These are phyloP conservation scores for Lunularia cruciata DNA, from an alignment of 225 moss, liverwort and hornwort genomes.

Conservation along the genomic window DNA sequence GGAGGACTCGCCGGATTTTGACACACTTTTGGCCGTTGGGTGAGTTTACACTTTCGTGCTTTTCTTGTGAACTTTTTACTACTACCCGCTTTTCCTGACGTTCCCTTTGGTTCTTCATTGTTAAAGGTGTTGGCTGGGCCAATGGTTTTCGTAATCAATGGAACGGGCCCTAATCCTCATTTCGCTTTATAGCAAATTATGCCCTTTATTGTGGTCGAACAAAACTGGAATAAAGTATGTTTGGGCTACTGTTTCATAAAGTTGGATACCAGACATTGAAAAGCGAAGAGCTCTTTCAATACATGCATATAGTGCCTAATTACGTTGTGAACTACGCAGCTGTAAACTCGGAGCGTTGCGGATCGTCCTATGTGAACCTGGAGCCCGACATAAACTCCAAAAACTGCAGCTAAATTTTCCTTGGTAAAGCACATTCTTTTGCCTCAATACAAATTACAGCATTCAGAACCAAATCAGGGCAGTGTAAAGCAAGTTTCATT, in stretches of 20 bases:
- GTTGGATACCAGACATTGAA: too few species aligned
- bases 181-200: too few species aligned
- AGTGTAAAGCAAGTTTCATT: not conserved
- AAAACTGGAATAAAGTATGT: too few species aligned
- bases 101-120: not conserved
- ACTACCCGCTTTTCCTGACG: too few species aligned
- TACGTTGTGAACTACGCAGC: conserved; percentile 35
- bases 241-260: too few species aligned
- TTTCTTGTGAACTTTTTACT: not conserved
- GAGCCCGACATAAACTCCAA: conserved; percentile 76
- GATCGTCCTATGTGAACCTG: conserved; percentile 73
- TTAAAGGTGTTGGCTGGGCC: not conserved
- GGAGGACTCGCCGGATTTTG: conserved; percentile 66
- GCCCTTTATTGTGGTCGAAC: too few species aligned
- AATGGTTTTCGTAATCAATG: too few species aligned
- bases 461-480: too few species aligned
- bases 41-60: conserved; percentile 28
- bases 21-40: conserved; percentile 76
- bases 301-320: not conserved
- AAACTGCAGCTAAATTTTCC: conserved; percentile 93
- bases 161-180: too few species aligned
- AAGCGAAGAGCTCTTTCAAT: not conserved
- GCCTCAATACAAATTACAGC: too few species aligned
- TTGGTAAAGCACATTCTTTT: conserved; percentile 47
- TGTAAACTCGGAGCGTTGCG: conserved; percentile 80